phyloP scores from a whole-genome alignment of 2,329 filamentous ascomycete genomes.

The Coleophoma crateriformis region DNA sequence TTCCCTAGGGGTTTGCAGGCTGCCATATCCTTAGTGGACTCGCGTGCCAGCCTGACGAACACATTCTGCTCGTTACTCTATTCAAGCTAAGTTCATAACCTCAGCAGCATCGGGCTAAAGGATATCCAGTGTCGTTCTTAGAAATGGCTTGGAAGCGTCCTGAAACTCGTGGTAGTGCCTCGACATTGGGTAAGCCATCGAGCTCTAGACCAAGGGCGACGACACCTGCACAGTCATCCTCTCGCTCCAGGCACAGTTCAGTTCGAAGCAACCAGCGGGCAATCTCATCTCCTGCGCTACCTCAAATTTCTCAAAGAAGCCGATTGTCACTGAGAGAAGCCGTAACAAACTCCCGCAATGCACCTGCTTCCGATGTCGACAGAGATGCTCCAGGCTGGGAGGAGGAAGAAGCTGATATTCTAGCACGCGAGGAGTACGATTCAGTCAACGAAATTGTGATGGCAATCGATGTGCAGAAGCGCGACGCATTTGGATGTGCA shows the following conservation, averaged over 20 bases:
- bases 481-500: conserved; percentile 71
- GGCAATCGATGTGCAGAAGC: conserved; percentile 70
- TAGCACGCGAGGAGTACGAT: conserved; percentile 38
- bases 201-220: conserved; percentile 3
- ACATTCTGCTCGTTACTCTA: too few species aligned
- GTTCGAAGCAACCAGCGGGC: conserved; percentile 5
- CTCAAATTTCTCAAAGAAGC: conserved; percentile 8
- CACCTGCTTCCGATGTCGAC: conserved; percentile 1
- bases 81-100: background rate
- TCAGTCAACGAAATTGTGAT: conserved; percentile 66
- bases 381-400: background rate
- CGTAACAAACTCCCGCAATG: conserved; percentile 4
- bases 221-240: conserved; percentile 1
- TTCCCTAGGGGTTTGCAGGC: too few species aligned
- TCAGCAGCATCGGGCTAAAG: background rate
- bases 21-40: too few species aligned
- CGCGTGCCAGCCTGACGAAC: too few species aligned
- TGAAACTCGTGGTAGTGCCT: too few species aligned
- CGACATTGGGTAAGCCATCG: conserved; percentile 1
- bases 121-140: background rate
- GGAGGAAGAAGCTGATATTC: conserved; percentile 25
- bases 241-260: conserved; percentile 15
- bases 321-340: conserved; percentile 13
- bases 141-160: conserved; percentile 21
- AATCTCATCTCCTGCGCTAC: conserved; percentile 13